Evolutionary conservation across 192 early-diverging fungal genomes (phyloP), one percentile per base, ranked within the genome.

Genomic region (Glomus cerebriforme): DNA sequence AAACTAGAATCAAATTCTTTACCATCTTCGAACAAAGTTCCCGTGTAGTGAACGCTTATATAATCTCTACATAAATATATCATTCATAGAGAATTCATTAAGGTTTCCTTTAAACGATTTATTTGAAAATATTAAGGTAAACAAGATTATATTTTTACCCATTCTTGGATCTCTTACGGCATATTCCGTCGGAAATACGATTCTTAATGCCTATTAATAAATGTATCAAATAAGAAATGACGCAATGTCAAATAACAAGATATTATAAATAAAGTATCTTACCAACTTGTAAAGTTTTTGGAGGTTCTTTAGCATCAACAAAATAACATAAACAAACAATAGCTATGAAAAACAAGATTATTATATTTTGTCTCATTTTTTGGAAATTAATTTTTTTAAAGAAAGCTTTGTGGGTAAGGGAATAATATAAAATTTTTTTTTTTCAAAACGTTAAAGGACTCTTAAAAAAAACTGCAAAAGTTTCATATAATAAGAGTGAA

Each of bases 1-100:
- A 85, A 37, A 64, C 91, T 92, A 27, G 87, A 88, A 80, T 96
- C 95, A 82, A 96, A 96, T 82, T 93, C 88, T 17, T 83, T 71
- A 8, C 92, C 92, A 39, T 82, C 82, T 3, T 88, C 86, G 74
- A 88, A 89, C 27, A 93, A 77, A 27, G 85, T 88, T 62, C 93
- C 93, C 34, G 90, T 92, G 83, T 95, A 95, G 75, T 95, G 92
- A 91, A 95, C 93, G 1, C 90, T 87, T 27, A 94, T 62, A 29
- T 72, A 83, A 79, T 93, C 92, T 81, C 91, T 91, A 69, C 15
- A 22, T 7, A 65, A 49, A 43, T 19, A 19, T 35, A 54, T n/a
- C 7, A 22, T 10, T n/a, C 19, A 45, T 13, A 31, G 32, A 37
- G 7, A 58, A 37, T 49, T 13, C 9, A 34, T 13, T 49, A 9